Evolutionary conservation across 192 early-diverging fungal species (phyloP), one percentile per base, ranked within the genome.

Genomic region (Coemansia sp.): DNA sequence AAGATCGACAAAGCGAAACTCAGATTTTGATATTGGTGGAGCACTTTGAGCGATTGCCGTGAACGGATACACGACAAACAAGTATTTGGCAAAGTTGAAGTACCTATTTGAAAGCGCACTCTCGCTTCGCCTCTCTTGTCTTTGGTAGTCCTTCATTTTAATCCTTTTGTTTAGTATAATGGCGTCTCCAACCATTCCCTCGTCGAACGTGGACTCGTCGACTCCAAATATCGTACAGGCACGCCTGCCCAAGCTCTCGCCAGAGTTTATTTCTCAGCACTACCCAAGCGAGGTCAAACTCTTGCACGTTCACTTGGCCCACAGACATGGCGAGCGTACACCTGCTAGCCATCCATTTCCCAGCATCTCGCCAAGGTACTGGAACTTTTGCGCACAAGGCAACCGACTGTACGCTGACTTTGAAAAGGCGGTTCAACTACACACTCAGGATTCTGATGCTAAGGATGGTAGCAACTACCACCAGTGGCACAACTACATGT

Each of bases 291-390:
- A 63, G 3, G 63, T 86, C 27, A 61, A 68, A 39, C 74, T 89
- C 10, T 75, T 85, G 47, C 76, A 83, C 24, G 84, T 89, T 40
- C 65, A 78, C 46, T 52, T 89, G 50, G 50, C 88, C 29, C 79
- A 87, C 66, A 74, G 88, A 3, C 82, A 86, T 20, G 85, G 82
- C 61, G 76, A 85, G 66, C 68, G 85, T 39, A 78, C 84, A 39
- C 81, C 87, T 6, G 41, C 53, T 29, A 53, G 39, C 5, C 70
- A 75, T 60, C 47, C 16, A 12, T 58, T 80, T 22, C 60, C 68
- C 33, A 63, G 40, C 22, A 41, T 75, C 20, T 66, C 69, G 38
- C 78, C 78, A 18, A 63, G 58, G 64, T 12, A 75, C 71, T 85
- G 83, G 83, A 76, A 85, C 72, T 74, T 80, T 68, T 85, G 83